Conservation (phyloP, 2,329 filamentous ascomycete species). For the Raffaelea ambrosiae region DNA sequence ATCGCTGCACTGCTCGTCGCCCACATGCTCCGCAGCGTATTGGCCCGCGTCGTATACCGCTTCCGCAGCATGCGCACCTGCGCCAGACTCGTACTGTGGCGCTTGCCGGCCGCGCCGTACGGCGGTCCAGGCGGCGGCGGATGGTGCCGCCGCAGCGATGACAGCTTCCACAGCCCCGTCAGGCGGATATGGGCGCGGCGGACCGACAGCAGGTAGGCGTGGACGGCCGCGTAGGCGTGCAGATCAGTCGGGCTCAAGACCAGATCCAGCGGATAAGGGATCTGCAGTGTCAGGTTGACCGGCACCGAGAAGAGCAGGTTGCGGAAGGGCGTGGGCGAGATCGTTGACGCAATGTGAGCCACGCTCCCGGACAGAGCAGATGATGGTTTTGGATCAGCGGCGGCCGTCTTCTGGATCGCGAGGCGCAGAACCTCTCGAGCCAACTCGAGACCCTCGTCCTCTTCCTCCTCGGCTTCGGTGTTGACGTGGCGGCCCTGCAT, state of each 20-base stretch:
- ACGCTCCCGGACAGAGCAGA: too few relatives aligned
- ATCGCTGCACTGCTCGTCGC: constrained; percentile 79
- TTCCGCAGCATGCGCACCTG: constrained; percentile 50
- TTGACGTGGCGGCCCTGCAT: constrained; percentile 61
- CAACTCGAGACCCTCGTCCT: constrained; percentile 75
- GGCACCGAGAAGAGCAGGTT: constrained; percentile 77
- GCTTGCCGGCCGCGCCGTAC: constrained; percentile 46
- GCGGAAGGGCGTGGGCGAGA: constrained; percentile 55
- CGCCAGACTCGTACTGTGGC: not conserved
- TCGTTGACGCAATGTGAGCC: constrained; percentile 2
- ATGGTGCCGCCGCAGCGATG: constrained; percentile 66
- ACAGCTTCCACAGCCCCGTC: constrained; percentile 79
- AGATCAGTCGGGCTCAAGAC: constrained; percentile 73
- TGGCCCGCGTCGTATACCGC: constrained; percentile 53
- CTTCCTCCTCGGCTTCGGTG: constrained; percentile 58
- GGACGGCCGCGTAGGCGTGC: constrained; percentile 72
- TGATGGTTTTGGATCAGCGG: constrained; percentile 18
- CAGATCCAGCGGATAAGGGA: constrained; percentile 75
- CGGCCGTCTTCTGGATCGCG: constrained; percentile 44
- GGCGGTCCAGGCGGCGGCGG: constrained; percentile 61
- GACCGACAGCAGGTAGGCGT: constrained; percentile 79
- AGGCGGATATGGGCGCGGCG: constrained; percentile 78
- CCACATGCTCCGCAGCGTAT: constrained; percentile 75
- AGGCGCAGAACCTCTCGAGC: constrained; percentile 71
- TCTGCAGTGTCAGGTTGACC: constrained; percentile 59